Base-by-base conservation (phyloP, 83 land plant species). In the Larix sibirica region DNA sequence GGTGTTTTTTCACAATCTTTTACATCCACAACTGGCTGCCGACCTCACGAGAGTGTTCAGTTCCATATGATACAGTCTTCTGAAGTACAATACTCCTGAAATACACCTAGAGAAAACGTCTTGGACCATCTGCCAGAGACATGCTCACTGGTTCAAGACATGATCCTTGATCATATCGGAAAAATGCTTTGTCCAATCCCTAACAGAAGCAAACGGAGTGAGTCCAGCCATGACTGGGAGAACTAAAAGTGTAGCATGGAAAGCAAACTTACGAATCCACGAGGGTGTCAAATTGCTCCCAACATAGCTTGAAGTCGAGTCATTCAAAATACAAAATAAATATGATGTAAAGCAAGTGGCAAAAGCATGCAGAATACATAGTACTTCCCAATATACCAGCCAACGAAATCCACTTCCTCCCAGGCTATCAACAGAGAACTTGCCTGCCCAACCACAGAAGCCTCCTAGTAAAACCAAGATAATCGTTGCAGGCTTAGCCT, bases 361-460 rank as follows among this genome's bases (percentile, higher is more conserved):
- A 58, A 90, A 74, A 62, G 94, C 91, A 87, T 94, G 99, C 62
- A 95, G 10, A 62, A 87, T 82, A 83, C 97, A 94, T 17, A 94
- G 83, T 10, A 28, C 44, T 81, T 93, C 97, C 99, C 99, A 94
- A 14, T 81, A 75, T 4, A 91, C 9, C 5, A 95, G 89, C 97
- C 97, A 96, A 54, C 73, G 84, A 64, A 85, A 79, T 63, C 97
- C 99, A 82, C 85, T 87, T 7, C 94, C 99, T 6, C 99, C 99
- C 76, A 96, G 54, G 1, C 94, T 88, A 79, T 96, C 96, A 7
- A 96, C 84, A 65, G 92, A 95, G 6, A 93, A 62, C 84, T 93
- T 96, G 12, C 99, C 99, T 33, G 85, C 87, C 62, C 88, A 77
- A 12, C 99, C 97, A 85, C 97, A 90, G 5, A 81, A 74, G 33